These are phyloP conservation scores for Diaporthe ilicicola DNA, from an alignment of 2,329 filamentous ascomycete genomes.

Conservation along the genomic window DNA sequence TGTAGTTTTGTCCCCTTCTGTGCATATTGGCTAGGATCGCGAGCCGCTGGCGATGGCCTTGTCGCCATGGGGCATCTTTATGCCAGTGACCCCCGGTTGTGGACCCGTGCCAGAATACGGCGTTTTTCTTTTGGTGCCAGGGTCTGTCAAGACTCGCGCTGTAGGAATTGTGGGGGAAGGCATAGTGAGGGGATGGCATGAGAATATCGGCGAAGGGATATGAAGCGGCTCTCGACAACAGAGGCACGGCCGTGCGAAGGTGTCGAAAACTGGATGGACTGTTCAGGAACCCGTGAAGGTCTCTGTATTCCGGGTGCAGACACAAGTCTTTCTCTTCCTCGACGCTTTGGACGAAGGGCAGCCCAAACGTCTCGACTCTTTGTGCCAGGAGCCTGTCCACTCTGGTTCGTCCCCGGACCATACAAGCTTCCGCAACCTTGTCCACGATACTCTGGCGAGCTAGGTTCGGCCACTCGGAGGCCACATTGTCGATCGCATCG, in stretches of 20 bases:
- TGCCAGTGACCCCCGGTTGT: conserved; percentile 31
- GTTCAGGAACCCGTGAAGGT: conserved; percentile 54
- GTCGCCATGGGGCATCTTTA: conserved; percentile 12
- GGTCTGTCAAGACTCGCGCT: conserved; percentile 11
- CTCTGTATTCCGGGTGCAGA: conserved; percentile 51
- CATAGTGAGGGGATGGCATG: conserved; percentile 30
- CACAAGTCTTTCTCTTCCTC: conserved; percentile 49
- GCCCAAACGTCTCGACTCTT: conserved; percentile 36
- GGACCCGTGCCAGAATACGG: conserved; percentile 31
- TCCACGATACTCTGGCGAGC: conserved; percentile 41
- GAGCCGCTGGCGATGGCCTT: conserved; percentile 29
- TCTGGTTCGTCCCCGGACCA: conserved; percentile 9
- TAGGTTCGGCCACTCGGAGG: conserved; percentile 7
- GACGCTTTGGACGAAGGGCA: conserved; percentile 49
- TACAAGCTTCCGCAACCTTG: neutral
- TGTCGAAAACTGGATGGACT: conserved; percentile 51
- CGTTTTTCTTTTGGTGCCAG: conserved; percentile 30
- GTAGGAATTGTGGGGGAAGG: conserved; percentile 25
- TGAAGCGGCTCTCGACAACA: conserved; percentile 23
- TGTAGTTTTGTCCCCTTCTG: neutral
- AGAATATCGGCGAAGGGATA: conserved; percentile 30
- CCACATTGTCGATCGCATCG: conserved; percentile 32
- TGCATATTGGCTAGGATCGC: conserved; percentile 19
- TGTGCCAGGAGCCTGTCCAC: neutral
- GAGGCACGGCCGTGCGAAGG: neutral